Base-by-base conservation (phyloP, 2,329 filamentous ascomycete species). In the Colletotrichum sojae region DNA sequence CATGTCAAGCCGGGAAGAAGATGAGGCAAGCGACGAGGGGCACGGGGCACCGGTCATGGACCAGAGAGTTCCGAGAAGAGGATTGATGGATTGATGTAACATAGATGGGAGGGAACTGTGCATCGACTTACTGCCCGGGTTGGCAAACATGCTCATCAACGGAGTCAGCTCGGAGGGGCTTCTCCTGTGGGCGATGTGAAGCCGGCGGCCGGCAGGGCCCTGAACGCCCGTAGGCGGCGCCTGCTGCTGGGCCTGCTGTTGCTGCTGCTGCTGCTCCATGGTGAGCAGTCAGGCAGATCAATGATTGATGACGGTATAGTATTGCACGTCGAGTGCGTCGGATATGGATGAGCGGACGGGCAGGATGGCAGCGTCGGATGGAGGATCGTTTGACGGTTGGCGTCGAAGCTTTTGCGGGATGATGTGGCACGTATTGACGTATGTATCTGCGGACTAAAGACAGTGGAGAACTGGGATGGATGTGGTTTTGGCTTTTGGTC, bases 111-210 rank as follows among this genome's bases (percentile, higher is more conserved):
- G 16, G 27, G 20, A 25, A 15, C 6, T 43, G 18, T 10, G 27
- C 39, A 1, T 72, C 68, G 63, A 87, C 89, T 87, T 85, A 91
- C 89, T 90, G 81, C 85, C 86, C 73, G 87, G 86, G 73, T 88
- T 89, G 73, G 86, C 82, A 82, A 89, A 94, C 94, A 90, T 94
- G 94, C 94, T 97, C 93, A 98, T 97, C 82, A 98, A 86, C 73
- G 95, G 96, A 69, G 95, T 98, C 82, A 98, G 88, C 88, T 98
- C 96, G 75, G 96, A 98, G 73, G 95, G 96, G 84, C 94, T 98
- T 83, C 95, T 92, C 79, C 95, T 92, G 86, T 98, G 95, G 78
- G 95, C 95, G 83, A 98, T 98, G 85, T 98, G 95, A 81, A 98
- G 90, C 81, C 95, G 92, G 79, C 95, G 94, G 78, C 94, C 94